Conservation (phyloP, 176 grass and related monocot species). For the Ensete ventricosum region DNA sequence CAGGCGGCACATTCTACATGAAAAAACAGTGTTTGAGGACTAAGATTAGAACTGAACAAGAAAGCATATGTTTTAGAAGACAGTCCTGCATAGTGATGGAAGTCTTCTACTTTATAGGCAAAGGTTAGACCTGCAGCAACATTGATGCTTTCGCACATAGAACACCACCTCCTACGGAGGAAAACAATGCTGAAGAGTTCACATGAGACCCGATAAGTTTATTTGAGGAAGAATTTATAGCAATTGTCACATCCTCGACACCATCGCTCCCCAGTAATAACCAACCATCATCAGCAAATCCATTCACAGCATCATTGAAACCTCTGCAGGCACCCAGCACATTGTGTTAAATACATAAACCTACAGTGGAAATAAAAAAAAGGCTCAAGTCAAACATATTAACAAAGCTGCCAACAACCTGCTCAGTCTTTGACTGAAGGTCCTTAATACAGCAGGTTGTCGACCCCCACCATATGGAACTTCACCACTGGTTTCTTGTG, state of each 20-base stretch:
- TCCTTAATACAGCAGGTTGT: slow-evolving; percentile 17
- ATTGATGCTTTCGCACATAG: slow-evolving; percentile 98
- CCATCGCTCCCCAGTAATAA: slow-evolving; percentile 64
- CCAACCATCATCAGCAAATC: slow-evolving; percentile 96
- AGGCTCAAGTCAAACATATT: background rate
- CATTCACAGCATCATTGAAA: slow-evolving; percentile 92
- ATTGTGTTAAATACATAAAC: background rate
- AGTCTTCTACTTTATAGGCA: background rate
- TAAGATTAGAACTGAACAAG: too few relatives aligned
- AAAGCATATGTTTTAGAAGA: background rate
- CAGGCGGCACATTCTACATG: slow-evolving; percentile 83
- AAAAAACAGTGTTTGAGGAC: background rate
- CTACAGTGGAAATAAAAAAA: background rate
- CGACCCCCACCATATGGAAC: slow-evolving; percentile 10
- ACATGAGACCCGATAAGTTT: slow-evolving; percentile 54
- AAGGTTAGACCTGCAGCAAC: slow-evolving; percentile 62
- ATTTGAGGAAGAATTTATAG: slow-evolving; percentile 66
- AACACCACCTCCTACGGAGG: slow-evolving; percentile 53
- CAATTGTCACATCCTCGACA: slow-evolving; percentile 75
- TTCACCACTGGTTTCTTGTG: slow-evolving; percentile 13
- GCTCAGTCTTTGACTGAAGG: slow-evolving; percentile 44
- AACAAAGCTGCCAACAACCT: slow-evolving; percentile 26
- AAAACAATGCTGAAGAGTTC: slow-evolving; percentile 52
- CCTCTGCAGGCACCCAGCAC: slow-evolving; percentile 40
- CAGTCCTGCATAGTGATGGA: background rate